Evolutionary conservation across 805 yeast species (phyloP).

Genomic region (Lipomyces oligophaga): DNA sequence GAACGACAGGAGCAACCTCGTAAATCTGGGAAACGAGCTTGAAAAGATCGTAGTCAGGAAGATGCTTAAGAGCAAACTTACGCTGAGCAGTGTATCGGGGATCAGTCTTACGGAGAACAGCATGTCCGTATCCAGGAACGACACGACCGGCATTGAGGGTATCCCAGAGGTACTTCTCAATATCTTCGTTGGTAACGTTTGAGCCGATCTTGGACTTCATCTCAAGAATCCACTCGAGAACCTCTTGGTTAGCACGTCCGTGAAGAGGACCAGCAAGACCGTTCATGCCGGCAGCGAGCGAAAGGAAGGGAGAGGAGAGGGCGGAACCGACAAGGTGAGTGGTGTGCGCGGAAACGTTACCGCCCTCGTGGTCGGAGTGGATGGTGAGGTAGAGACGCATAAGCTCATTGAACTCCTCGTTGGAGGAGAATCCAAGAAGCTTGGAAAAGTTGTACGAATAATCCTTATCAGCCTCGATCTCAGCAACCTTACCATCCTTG

Average conservation of each 20-base stretch:
- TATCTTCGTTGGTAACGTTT: conserved; percentile 61
- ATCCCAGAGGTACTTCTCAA: conserved; percentile 74
- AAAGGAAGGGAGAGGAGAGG: conserved; percentile 69
- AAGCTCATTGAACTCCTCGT: conserved; percentile 69
- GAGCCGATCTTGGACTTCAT: conserved; percentile 65
- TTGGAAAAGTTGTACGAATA: conserved; percentile 66
- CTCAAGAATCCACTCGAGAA: conserved; percentile 71
- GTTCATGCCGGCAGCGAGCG: conserved; percentile 76
- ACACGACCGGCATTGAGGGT: conserved; percentile 78
- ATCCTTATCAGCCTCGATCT: conserved; percentile 45
- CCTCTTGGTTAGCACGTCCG: conserved; percentile 87
- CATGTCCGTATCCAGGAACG: conserved; percentile 87
- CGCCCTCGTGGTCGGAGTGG: conserved; percentile 89
- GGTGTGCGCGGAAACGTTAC: conserved; percentile 83
- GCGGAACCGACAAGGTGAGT: conserved; percentile 85
- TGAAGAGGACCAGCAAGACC: conserved; percentile 87
- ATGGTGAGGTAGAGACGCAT: conserved; percentile 77
- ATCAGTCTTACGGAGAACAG: conserved; percentile 82
- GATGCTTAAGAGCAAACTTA: conserved; percentile 70
- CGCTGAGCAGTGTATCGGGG: conserved; percentile 85
- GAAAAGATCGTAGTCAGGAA: conserved; percentile 77
- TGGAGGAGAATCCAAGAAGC: conserved; percentile 55
- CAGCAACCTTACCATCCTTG: conserved; percentile 68
- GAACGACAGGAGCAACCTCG: conserved; percentile 77
- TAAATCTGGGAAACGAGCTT: conserved; percentile 71